Percentiles rank a stretch among this genome's conserved stretches.
Evolutionary conservation across 345 rosid species (phyloP).

Genomic region (Zanthoxylum bungeanum): DNA sequence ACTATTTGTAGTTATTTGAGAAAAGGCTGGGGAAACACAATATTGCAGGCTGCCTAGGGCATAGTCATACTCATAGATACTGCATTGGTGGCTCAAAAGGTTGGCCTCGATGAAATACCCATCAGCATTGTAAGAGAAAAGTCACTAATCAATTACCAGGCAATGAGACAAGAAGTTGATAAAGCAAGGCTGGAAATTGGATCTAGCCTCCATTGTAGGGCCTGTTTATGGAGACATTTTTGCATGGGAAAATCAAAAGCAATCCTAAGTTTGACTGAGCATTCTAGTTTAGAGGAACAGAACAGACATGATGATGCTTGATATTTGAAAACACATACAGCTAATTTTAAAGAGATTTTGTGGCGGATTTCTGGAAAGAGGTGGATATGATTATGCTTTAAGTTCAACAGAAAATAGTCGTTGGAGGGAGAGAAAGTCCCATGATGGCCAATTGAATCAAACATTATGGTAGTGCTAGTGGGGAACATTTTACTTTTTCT

Average conservation of each 20-base stretch:
- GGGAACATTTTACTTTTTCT: constrained; percentile 43
- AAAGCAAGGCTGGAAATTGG: constrained; percentile 33
- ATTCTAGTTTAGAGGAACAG: not conserved
- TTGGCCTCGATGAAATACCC: not conserved
- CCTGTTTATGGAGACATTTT: constrained; percentile 26
- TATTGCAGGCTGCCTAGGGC: no score
- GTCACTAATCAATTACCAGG: not conserved
- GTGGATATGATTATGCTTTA: not conserved
- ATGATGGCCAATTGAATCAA: constrained; percentile 27
- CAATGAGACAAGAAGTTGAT: constrained; percentile 4
- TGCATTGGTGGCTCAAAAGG: constrained; percentile 9
- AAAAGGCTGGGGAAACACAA: constrained; percentile 9
- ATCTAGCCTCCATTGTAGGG: constrained; percentile 29
- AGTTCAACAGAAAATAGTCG: constrained; percentile 20
- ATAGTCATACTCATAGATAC: no score
- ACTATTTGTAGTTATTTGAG: constrained; percentile 4
- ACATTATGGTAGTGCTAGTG: constrained; percentile 45
- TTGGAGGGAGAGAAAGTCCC: constrained; percentile 38
- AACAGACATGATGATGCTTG: constrained; percentile 25
- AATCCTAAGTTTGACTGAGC: constrained; percentile 31
- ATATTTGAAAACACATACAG: not conserved
- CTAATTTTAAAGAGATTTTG: not conserved
- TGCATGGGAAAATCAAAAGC: constrained; percentile 19
- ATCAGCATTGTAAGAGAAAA: not conserved
- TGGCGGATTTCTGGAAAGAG: constrained; percentile 6